Evolutionary conservation across 768 basidiomycete species (phyloP).

Genomic region (Peribolospora baueri): DNA sequence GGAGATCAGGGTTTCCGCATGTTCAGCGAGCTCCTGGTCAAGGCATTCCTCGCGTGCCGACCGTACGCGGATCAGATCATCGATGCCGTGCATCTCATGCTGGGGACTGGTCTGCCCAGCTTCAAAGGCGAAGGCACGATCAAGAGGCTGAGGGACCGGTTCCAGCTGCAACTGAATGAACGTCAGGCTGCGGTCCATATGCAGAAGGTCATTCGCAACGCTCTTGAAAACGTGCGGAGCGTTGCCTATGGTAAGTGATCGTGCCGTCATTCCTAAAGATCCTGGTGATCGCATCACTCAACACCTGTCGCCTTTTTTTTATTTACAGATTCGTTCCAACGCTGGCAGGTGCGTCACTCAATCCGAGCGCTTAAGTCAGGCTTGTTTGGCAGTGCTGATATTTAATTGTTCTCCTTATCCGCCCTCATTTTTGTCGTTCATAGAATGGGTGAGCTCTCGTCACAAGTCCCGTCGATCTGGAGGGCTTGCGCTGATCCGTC

Average conservation of each 20-base stretch:
- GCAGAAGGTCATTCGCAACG: slow-evolving; percentile 67
- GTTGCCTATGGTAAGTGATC: slow-evolving; percentile 80
- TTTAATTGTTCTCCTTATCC: too few relatives aligned
- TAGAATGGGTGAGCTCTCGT: too few relatives aligned
- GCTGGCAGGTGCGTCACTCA: too few relatives aligned
- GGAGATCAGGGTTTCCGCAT: slow-evolving; percentile 87
- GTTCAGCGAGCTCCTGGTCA: slow-evolving; percentile 80
- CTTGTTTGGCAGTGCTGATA: too few relatives aligned
- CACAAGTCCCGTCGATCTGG: too few relatives aligned
- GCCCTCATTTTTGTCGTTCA: too few relatives aligned
- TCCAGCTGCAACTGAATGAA: slow-evolving; percentile 56
- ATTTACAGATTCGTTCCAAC: not conserved
- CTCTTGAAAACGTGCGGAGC: slow-evolving; percentile 80
- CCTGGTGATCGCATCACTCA: too few relatives aligned
- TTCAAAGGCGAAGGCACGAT: slow-evolving; percentile 94
- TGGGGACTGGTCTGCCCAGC: slow-evolving; percentile 77
- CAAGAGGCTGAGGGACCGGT: slow-evolving; percentile 60
- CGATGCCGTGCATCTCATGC: slow-evolving; percentile 73
- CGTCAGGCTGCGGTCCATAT: slow-evolving; percentile 83
- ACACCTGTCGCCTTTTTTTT: not conserved
- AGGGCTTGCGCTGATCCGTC: too few relatives aligned
- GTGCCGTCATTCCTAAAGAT: not conserved
- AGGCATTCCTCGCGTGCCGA: slow-evolving; percentile 90
- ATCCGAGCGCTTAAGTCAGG: too few relatives aligned
- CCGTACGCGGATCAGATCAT: slow-evolving; percentile 77